Percentiles rank a stretch among this genome's conserved stretches.
Conservation (phyloP, 2,329 filamentous ascomycete genomes). For the Ophiocordyceps sinensis region DNA sequence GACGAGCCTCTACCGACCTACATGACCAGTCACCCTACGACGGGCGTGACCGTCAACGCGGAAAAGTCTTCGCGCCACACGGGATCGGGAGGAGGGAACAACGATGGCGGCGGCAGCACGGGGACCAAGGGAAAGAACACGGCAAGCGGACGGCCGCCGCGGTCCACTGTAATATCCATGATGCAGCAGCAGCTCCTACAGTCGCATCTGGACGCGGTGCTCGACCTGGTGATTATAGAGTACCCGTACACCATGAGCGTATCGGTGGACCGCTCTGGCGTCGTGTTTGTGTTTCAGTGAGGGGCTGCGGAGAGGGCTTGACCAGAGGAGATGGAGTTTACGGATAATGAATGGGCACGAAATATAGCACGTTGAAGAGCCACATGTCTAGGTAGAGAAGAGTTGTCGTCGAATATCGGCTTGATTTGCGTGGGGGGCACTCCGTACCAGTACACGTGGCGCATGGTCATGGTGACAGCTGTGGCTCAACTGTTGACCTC, state of each 20-base stretch:
- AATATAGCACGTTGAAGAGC: too few species aligned
- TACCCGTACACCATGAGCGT: conserved; percentile 85
- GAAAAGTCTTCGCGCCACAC: conserved; percentile 39
- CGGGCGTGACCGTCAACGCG: conserved; percentile 49
- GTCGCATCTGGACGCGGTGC: conserved; percentile 75
- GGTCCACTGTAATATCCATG: conserved; percentile 72
- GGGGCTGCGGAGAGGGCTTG: neutral
- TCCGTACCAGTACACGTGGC: too few species aligned
- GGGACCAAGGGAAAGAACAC: conserved; percentile 14
- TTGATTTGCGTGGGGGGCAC: too few species aligned
- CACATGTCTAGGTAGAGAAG: too few species aligned
- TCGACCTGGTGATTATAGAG: conserved; percentile 80
- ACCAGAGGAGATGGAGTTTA: too few species aligned
- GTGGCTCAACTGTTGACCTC: too few species aligned
- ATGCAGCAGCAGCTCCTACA: conserved; percentile 78
- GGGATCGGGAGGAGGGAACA: conserved; percentile 8
- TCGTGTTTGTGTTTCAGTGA: conserved; percentile 67
- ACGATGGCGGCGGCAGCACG: neutral
- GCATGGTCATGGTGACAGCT: too few species aligned
- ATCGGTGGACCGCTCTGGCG: conserved; percentile 75
- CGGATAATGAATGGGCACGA: too few species aligned
- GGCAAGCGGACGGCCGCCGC: conserved; percentile 34
- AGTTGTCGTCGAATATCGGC: too few species aligned
- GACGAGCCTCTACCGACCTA: conserved; percentile 66
- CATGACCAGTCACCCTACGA: conserved; percentile 44